A percentile compares a stretch with the other conserved stretches of the same genome.
These are phyloP conservation scores for Erigeron canadensis DNA, from an alignment of 129 eudicot species.

Conservation along the genomic window DNA sequence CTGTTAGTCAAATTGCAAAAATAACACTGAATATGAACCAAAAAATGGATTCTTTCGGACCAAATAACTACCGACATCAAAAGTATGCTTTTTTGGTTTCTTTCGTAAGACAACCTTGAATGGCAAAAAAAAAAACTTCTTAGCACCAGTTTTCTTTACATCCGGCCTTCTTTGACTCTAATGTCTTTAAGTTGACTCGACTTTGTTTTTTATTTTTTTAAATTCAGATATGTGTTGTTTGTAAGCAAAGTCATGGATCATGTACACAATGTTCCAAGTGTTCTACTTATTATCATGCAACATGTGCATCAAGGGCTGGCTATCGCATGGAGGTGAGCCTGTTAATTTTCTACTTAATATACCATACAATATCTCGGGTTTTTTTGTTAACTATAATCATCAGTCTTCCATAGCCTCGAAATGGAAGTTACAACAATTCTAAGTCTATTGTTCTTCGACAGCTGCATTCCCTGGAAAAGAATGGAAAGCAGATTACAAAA, in stretches of 20 bases:
- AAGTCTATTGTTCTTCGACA: constrained; percentile 26
- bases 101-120: no score
- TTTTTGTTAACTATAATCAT: neutral
- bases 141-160: no score
- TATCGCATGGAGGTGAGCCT: constrained; percentile 90
- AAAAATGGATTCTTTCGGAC: neutral
- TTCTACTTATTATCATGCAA: constrained; percentile 96
- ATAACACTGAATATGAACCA: neutral
- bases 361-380: neutral
- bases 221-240: constrained; percentile 77
- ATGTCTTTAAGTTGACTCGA: constrained; percentile 7
- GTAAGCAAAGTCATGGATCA: constrained; percentile 98
- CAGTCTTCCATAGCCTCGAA: neutral
- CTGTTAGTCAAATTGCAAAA: neutral
- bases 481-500: constrained; percentile 84
- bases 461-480: constrained; percentile 87
- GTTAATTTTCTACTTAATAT: neutral
- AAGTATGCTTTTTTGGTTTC: no score
- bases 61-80: neutral
- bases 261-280: constrained; percentile 97
- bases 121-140: no score
- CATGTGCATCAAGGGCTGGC: constrained; percentile 98
- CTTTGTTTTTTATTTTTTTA: constrained; percentile 6
- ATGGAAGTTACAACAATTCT: neutral
- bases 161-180: no score